Evolutionary conservation across 2,329 filamentous ascomycete genomes (phyloP), one percentile per base, ranked within the genome.

Genomic region (Pezicula carpinea): DNA sequence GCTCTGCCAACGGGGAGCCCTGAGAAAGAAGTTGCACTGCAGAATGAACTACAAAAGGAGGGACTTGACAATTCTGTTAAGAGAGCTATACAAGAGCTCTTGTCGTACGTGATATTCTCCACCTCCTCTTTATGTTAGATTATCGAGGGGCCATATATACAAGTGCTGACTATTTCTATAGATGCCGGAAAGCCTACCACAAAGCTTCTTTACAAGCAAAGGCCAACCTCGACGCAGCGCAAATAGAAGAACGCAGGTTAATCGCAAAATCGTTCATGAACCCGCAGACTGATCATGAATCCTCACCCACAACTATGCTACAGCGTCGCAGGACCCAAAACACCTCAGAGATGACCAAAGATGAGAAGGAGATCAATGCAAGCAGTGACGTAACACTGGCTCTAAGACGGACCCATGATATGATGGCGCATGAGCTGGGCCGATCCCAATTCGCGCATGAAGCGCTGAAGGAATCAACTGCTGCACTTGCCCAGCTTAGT

Each of bases 361-460:
- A 87, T 63, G 84, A 93, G 53, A 75, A 89, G 54, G 77, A 83
- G 35, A 74, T 89, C 13, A 81, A 83, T 52, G 87, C 92, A 1
- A 88, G 87, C 26, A 82, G 77, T 55, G 89, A 95, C 70, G 87
- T 97, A 45, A 97, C 92, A 3, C 74, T 82, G 41, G 87, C 90
- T 2, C 76, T 99, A 44, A 80, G 89, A 51, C 78, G 90, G 51
- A 95, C 92, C 5, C 91, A 97, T 67, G 82, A 87, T 52, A 77
- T 95, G 60, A 91, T 97, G 72, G 82, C 88, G 53, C 76, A 82
- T 4, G 91, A 96, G 72, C 79, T 99, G 6, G 82, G 85, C 39
- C 84, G 89, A 50, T 95, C 89, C 55, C 84, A 88, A 59, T 97
- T 95, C 63, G 92, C 92, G 15, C 85, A 93, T 59, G 85, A 95